Evolutionary conservation across 495 filamentous ascomycete genomes (phyloP).

Genomic region (Zalerion maritima): DNA sequence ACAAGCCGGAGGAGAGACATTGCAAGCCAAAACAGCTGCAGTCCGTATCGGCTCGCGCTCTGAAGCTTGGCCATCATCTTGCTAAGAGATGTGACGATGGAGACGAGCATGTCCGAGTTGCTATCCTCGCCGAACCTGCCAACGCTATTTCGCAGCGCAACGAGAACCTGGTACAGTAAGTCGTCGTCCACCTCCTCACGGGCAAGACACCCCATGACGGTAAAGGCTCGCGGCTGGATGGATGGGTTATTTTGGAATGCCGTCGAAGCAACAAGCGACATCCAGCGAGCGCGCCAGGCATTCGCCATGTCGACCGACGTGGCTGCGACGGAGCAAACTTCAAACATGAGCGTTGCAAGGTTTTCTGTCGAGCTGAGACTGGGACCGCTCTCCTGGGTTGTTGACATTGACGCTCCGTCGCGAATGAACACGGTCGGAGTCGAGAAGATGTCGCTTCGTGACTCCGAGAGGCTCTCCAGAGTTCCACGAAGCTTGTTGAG

Average conservation of each 20-base stretch:
- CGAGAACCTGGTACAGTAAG: conserved; percentile 51
- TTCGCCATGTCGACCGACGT: conserved; percentile 49
- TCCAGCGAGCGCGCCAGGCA: conserved; percentile 56
- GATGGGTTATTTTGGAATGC: conserved; percentile 58
- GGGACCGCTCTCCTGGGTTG: conserved; percentile 30
- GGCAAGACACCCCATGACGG: conserved; percentile 54
- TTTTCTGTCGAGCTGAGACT: conserved; percentile 37
- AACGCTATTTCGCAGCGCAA: conserved; percentile 45
- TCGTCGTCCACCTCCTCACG: conserved; percentile 55
- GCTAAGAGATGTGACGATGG: conserved; percentile 46
- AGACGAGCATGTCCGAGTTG: conserved; percentile 50
- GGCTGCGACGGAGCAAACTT: conserved; percentile 45
- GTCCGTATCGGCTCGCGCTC: conserved; percentile 44
- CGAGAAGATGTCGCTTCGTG: conserved; percentile 33
- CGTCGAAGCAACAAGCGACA: conserved; percentile 53
- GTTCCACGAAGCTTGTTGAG: conserved; percentile 36
- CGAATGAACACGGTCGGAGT: conserved; percentile 19
- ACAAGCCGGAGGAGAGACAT: conserved; percentile 49
- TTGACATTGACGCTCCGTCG: conserved; percentile 30
- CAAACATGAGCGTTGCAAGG: conserved; percentile 39
- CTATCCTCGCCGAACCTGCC: conserved; percentile 41
- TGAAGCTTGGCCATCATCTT: conserved; percentile 58
- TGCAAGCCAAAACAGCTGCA: conserved; percentile 56
- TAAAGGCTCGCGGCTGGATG: conserved; percentile 51
- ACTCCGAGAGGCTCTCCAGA: conserved; percentile 40